Evolutionary conservation across 331 rosid species (phyloP).

Genomic region (Rhamnella rubrinervis): DNA sequence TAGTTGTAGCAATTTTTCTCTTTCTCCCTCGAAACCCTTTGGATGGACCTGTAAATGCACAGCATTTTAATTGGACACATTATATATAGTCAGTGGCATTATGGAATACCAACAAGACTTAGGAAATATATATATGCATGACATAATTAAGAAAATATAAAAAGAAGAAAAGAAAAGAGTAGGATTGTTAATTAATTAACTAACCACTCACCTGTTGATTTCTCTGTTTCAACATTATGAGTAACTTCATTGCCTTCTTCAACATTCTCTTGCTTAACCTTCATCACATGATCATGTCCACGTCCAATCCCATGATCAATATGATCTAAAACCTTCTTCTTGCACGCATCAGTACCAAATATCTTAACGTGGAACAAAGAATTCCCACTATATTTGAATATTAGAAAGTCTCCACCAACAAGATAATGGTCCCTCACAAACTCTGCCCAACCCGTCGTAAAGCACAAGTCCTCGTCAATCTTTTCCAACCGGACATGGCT

Average conservation of each 20-base stretch:
- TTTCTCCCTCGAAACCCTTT: background rate
- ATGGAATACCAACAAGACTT: background rate
- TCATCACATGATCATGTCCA: background rate
- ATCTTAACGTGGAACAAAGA: conserved; percentile 23
- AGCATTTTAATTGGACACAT: background rate
- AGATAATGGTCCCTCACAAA: conserved; percentile 17
- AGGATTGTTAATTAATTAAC: background rate
- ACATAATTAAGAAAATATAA: background rate
- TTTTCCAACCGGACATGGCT: conserved; percentile 20
- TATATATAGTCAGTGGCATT: background rate
- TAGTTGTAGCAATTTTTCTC: background rate
- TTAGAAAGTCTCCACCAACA: conserved; percentile 20
- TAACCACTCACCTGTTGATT: conserved; percentile 5
- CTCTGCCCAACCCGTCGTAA: conserved; percentile 25
- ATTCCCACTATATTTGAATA: conserved; percentile 20
- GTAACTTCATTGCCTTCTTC: too few relatives aligned
- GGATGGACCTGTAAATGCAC: conserved; percentile 11
- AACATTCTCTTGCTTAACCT: background rate
- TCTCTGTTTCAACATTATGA: background rate
- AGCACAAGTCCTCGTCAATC: background rate
- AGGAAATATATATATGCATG: too few relatives aligned
- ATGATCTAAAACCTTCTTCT: too few relatives aligned
- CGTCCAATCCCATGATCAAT: background rate
- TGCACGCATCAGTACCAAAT: conserved; percentile 16
- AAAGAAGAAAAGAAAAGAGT: background rate